A percentile compares a stretch with the other conserved stretches of the same genome.
Evolutionary conservation across 1,284 basidiomycete genomes (phyloP).

Genomic region (Melanopsichium pennsylvanicum): DNA sequence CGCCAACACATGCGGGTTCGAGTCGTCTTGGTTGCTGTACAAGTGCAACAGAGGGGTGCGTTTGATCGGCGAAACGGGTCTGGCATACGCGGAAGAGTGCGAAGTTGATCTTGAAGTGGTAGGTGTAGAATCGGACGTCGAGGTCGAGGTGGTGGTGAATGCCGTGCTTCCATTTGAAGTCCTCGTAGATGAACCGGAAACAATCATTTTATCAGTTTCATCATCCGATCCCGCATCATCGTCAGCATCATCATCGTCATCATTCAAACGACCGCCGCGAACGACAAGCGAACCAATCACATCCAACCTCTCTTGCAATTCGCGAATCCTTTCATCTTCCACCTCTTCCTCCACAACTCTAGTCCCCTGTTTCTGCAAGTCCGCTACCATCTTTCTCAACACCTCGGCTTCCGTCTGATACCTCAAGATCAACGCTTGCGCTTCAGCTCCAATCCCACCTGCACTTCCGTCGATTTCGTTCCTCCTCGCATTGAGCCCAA

Average conservation of each 20-base stretch:
- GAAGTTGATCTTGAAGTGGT: conserved; percentile 15
- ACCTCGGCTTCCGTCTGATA: conserved; percentile 59
- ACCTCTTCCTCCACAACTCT: conserved; percentile 5
- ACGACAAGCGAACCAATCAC: conserved; percentile 56
- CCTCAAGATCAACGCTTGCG: conserved; percentile 54
- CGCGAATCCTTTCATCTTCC: conserved; percentile 31
- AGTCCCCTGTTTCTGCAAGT: conserved; percentile 24
- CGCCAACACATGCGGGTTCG: conserved; percentile 50
- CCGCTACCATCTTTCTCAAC: conserved; percentile 49
- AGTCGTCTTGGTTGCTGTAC: no score
- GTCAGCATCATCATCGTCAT: neutral
- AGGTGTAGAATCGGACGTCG: neutral
- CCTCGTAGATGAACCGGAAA: no score
- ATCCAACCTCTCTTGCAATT: conserved; percentile 55
- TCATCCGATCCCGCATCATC: conserved; percentile 8
- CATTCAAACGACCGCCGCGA: conserved; percentile 38
- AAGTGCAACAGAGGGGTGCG: conserved; percentile 31
- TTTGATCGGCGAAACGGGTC: conserved; percentile 53
- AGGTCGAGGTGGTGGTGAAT: neutral
- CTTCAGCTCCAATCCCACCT: conserved; percentile 47
- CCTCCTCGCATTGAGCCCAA: conserved; percentile 82
- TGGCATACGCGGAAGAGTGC: conserved; percentile 11
- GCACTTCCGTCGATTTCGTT: conserved; percentile 75
- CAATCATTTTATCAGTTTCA: no score
- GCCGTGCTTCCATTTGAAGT: conserved; percentile 1